Evolutionary conservation across 2,329 filamentous ascomycete genomes (phyloP).

Genomic region (Massarina eburnea): DNA sequence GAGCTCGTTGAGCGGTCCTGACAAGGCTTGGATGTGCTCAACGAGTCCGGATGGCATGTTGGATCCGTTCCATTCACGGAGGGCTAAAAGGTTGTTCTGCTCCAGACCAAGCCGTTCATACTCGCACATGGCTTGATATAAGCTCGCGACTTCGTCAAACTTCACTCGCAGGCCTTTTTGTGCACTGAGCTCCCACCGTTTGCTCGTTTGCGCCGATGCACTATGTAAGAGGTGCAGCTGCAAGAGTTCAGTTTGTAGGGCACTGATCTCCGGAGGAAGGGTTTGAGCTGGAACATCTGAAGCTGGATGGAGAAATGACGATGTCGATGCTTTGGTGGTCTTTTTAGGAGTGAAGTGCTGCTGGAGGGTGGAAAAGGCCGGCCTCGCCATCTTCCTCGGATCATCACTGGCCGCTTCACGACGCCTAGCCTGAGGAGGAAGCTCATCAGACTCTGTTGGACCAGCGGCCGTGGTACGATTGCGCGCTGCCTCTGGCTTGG

Average conservation of each 20-base stretch:
- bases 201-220: slow-evolving; percentile 20
- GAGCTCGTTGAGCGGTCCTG: slow-evolving; percentile 39
- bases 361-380: slow-evolving; percentile 43
- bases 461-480: slow-evolving; percentile 7
- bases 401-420: slow-evolving; percentile 25
- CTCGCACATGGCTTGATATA: slow-evolving; percentile 38
- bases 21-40: slow-evolving; percentile 40
- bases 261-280: slow-evolving; percentile 32
- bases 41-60: slow-evolving; percentile 29
- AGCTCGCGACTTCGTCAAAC: slow-evolving; percentile 42
- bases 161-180: slow-evolving; percentile 29
- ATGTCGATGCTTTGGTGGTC: slow-evolving; percentile 36
- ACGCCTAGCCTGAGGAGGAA: slow-evolving; percentile 14
- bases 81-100: slow-evolving; percentile 38
- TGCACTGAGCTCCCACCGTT: slow-evolving; percentile 38
- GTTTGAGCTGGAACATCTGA: slow-evolving; percentile 17
- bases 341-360: slow-evolving; percentile 46
- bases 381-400: slow-evolving; percentile 24
- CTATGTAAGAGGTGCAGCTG: slow-evolving; percentile 42
- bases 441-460: slow-evolving; percentile 14
- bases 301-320: slow-evolving; percentile 38
- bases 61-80: slow-evolving; percentile 38
- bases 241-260: slow-evolving; percentile 41
- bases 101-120: slow-evolving; percentile 40
- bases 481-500: slow-evolving; percentile 18